Evolutionary conservation across 2,329 filamentous ascomycete genomes (phyloP).

Genomic region (Pyrenochaeta sp.): DNA sequence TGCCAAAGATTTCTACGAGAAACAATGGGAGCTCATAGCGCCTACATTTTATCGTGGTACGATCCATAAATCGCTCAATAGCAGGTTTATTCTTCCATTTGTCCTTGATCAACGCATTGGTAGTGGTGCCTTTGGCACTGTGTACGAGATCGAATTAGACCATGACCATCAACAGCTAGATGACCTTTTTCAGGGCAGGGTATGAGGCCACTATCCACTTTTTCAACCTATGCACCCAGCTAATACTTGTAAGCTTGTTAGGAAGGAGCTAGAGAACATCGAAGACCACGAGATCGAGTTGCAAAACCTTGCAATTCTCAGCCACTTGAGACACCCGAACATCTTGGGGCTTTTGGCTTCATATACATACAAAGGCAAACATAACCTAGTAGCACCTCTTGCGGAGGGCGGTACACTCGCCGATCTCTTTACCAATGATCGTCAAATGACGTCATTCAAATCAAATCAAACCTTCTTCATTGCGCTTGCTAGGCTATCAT

Average conservation of each 20-base stretch:
- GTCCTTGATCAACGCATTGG: too few relatives aligned
- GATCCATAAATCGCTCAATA: neutral
- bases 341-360: conserved; percentile 8
- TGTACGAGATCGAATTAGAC: too few relatives aligned
- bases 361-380: conserved; percentile 1
- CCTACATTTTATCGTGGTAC: neutral
- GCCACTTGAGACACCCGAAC: conserved; percentile 10
- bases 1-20: neutral
- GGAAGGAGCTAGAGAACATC: too few relatives aligned
- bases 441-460: neutral
- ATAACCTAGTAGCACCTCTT: conserved; percentile 7
- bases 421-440: neutral
- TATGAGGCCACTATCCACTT: too few relatives aligned
- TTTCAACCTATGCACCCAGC: too few relatives aligned
- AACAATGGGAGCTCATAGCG: neutral
- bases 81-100: neutral
- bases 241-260: too few relatives aligned
- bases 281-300: too few relatives aligned
- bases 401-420: neutral
- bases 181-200: too few relatives aligned
- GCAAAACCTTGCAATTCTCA: too few relatives aligned
- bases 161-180: too few relatives aligned
- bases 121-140: too few relatives aligned
- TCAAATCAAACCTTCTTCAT: neutral
- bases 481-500: conserved; percentile 4